These are phyloP conservation scores for Sporisorium sorghi DNA, from an alignment of 1,284 basidiomycete genomes.

Conservation along the genomic window DNA sequence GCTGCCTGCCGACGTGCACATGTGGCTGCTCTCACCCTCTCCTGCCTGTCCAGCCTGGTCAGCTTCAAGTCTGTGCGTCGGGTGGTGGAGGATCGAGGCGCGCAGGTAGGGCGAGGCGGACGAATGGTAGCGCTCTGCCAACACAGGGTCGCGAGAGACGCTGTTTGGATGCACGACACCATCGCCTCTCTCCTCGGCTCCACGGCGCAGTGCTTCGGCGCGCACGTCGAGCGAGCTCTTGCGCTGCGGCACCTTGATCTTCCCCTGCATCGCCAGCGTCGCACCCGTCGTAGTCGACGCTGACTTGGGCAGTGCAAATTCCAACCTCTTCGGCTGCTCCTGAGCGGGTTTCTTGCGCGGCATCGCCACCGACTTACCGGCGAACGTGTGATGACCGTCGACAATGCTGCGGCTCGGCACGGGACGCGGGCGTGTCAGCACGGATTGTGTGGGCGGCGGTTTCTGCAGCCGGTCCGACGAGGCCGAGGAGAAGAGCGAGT, in stretches of 20 bases:
- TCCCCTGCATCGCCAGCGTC: neutral
- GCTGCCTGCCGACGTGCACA: conserved; percentile 11
- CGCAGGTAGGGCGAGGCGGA: conserved; percentile 14
- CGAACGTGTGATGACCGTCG: conserved; percentile 4
- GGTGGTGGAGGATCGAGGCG: neutral
- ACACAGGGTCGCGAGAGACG: conserved; percentile 7
- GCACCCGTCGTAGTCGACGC: conserved; percentile 9
- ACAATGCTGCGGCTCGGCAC: neutral
- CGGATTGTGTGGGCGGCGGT: neutral
- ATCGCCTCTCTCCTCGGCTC: neutral
- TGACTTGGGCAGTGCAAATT: conserved; percentile 10
- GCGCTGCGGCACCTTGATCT: conserved; percentile 24
- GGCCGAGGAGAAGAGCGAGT: conserved; percentile 16
- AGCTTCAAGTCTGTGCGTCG: too few relatives aligned
- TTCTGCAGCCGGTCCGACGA: conserved; percentile 14
- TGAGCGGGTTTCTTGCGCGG: neutral
- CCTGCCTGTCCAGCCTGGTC: too few relatives aligned
- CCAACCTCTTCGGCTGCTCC: neutral
- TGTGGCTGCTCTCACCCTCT: neutral
- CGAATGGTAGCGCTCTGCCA: conserved; percentile 12
- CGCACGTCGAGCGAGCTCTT: conserved; percentile 38
- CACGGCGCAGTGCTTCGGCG: conserved; percentile 5
- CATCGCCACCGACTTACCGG: conserved; percentile 1
- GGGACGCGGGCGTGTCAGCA: conserved; percentile 23
- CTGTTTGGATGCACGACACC: conserved; percentile 22